phyloP scores from a whole-genome alignment of 345 rosid genomes.

The Erysimum cheiranthoides region DNA sequence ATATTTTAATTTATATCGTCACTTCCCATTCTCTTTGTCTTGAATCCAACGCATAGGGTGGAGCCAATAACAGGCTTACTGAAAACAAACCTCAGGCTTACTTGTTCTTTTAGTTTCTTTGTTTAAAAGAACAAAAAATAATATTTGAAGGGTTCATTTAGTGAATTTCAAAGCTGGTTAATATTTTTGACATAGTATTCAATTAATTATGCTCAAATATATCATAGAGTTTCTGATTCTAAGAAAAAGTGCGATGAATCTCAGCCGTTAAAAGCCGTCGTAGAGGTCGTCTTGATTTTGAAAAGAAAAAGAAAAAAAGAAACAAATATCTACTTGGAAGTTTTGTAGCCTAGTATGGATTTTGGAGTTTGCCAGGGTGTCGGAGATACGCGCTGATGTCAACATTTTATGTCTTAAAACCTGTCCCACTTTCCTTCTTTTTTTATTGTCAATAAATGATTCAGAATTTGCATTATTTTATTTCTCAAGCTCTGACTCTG shows the following conservation, averaged over 20 bases:
- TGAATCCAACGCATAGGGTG: conserved; percentile 29
- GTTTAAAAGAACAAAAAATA: not conserved
- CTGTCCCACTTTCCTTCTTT: conserved; percentile 41
- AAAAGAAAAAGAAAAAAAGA: not conserved
- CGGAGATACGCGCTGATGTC: conserved; percentile 42
- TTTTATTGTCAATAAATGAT: not conserved
- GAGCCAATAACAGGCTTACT: not conserved
- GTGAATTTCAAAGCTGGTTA: not conserved
- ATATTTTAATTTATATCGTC: not conserved
- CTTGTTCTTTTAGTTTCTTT: not conserved
- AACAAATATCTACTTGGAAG: conserved; percentile 34
- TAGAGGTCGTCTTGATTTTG: conserved; percentile 8
- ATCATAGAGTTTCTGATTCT: not conserved
- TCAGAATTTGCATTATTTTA: conserved; percentile 5
- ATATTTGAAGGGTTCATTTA: not conserved
- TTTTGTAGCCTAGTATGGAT: conserved; percentile 42
- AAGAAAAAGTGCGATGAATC: not conserved
- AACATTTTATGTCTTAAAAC: conserved; percentile 30
- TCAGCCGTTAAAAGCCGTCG: conserved; percentile 24
- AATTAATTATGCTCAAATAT: conserved; percentile 1
- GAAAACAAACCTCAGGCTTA: not conserved
- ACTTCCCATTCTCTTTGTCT: conserved; percentile 12
- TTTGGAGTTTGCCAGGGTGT: conserved; percentile 45
- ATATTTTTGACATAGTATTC: not conserved
- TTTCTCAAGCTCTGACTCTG: not conserved